Evolutionary conservation across 495 filamentous ascomycete species (phyloP).

Genomic region (Penicillium manginii): DNA sequence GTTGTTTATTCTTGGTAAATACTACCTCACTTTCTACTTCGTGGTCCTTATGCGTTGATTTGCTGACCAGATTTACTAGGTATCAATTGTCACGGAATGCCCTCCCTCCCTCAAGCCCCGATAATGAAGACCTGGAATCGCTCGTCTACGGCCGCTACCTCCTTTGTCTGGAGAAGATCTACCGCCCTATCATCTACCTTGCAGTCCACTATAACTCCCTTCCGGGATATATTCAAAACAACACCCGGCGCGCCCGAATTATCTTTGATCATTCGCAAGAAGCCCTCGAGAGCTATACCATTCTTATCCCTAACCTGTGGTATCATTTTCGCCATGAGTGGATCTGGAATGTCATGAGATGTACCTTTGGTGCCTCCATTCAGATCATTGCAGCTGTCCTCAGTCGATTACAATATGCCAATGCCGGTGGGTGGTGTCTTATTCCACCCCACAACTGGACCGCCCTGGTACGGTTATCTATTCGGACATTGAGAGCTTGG

Average conservation of each 20-base stretch:
- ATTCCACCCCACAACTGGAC: constrained; percentile 24
- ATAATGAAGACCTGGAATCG: constrained; percentile 24
- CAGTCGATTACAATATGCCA: constrained; percentile 13
- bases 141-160: constrained; percentile 23
- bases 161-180: constrained; percentile 27
- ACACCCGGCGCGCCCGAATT: constrained; percentile 12
- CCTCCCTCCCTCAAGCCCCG: constrained; percentile 7
- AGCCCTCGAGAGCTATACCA: constrained; percentile 27
- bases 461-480: constrained; percentile 25
- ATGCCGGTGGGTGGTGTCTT: constrained; percentile 16
- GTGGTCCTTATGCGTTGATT: not conserved
- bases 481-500: constrained; percentile 27
- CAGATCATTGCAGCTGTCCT: constrained; percentile 28
- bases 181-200: constrained; percentile 32
- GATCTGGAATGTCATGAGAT: constrained; percentile 28
- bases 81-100: constrained; percentile 19
- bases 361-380: constrained; percentile 23
- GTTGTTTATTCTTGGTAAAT: constrained; percentile 26
- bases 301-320: constrained; percentile 27
- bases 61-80: constrained; percentile 13
- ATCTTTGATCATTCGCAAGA: constrained; percentile 25
- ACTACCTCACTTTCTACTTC: not conserved
- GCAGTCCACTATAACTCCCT: constrained; percentile 26
- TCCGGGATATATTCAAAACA: constrained; percentile 20
- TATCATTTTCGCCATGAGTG: constrained; percentile 34